Percentiles rank a stretch among this genome's conserved stretches.
phyloP scores from a whole-genome alignment of 2,329 filamentous ascomycete species.

The Didymella pomorum region DNA sequence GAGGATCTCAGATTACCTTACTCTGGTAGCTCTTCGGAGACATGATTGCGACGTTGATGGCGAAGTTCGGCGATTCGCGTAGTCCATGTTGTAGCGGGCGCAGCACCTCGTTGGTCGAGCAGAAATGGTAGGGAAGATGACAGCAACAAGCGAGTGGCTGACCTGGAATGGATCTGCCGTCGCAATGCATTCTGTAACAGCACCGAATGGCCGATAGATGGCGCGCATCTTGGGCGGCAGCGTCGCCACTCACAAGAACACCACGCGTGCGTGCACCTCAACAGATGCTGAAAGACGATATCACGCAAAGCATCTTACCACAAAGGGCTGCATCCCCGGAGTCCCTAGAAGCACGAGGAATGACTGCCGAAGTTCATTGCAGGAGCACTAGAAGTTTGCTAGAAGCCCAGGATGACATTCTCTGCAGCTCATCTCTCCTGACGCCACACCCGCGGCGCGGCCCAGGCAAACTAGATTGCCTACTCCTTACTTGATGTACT shows the following conservation, averaged over 20 bases:
- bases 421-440: slow-evolving; percentile 22
- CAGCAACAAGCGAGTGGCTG: slow-evolving; percentile 22
- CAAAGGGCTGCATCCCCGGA: slow-evolving; percentile 11
- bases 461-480: slow-evolving; percentile 9
- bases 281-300: slow-evolving; percentile 14
- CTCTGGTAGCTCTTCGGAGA: slow-evolving; percentile 7
- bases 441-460: slow-evolving; percentile 28
- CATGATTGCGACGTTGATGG: slow-evolving; percentile 15
- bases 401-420: slow-evolving; percentile 25
- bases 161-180: slow-evolving; percentile 8
- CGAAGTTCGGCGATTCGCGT: slow-evolving; percentile 15
- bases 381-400: slow-evolving; percentile 35
- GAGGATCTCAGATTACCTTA: background rate
- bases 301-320: slow-evolving; percentile 13
- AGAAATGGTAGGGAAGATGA: slow-evolving; percentile 10
- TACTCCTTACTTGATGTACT: slow-evolving; percentile 70
- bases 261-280: slow-evolving; percentile 11
- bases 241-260: background rate
- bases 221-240: slow-evolving; percentile 18
- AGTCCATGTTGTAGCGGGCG: slow-evolving; percentile 1
- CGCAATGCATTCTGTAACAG: slow-evolving; percentile 19
- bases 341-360: background rate
- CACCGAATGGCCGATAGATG: slow-evolving; percentile 18
- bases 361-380: slow-evolving; percentile 6
- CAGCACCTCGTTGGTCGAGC: slow-evolving; percentile 12